Evolutionary conservation across 306 rosid genomes (phyloP), one percentile per base, ranked within the genome.

Genomic region (Medicago ruthenica): DNA sequence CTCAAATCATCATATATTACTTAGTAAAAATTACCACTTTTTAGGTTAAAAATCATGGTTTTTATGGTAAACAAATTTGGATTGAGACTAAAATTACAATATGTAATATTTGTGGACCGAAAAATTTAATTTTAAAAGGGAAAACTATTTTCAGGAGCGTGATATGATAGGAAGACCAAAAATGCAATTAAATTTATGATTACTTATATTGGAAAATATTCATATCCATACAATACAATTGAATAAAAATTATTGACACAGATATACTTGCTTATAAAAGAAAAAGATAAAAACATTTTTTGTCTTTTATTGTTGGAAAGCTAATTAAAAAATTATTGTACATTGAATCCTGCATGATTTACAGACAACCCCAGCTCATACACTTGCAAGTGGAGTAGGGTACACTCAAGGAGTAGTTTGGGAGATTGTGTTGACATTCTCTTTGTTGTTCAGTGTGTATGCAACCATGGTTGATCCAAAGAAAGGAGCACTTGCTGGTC

Each of bases 401-500:
- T 88, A 39, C 39, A 39, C 70, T 11, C 92, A 94, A 80, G 97
- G 98, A 9, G 88, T 94, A 9, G 66, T 88, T 51, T 91, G 98
- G 96, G 98, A 92, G 86, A 82, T 90, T 8, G 70, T 94, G 39
- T 83, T 94, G 7, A 94, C 98, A 0, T 92, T 94, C 67, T 88
- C 95, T 2, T 73, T 94, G 85, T 71, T 94, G 63, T 94, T 92
- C 82, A 66, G 93, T 0, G 97, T 92, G 8, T 92, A 92, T 5
- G 97, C 82, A 2, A 92, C 97, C 0, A 94, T 94, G 34, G 98
- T 94, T 24, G 98, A 94, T 51, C 98, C 98, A 0, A 90, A 94
- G 76, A 92, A 83, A 20, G 96, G 96, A 10, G 67, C 89, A 12
- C 82, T 88, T 60, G 82, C 71, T 77, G 98, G 97, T 58, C 44